phyloP scores from a whole-genome alignment of 805 yeast species.

The Wickerhamiella cacticola region DNA sequence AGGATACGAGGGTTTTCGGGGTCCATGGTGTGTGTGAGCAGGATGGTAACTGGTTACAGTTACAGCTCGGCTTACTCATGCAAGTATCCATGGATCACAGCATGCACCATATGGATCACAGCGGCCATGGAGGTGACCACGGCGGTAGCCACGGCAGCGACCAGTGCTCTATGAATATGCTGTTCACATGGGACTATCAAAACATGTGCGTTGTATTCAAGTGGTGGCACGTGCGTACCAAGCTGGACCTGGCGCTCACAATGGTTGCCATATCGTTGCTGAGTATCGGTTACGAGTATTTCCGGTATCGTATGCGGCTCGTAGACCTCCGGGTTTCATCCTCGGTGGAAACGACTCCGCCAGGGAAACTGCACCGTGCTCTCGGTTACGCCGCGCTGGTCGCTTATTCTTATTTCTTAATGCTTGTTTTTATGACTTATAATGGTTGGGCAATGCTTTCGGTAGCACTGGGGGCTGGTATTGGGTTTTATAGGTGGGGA shows the following conservation, averaged over 20 bases:
- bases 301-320: constrained; percentile 29
- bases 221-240: constrained; percentile 67
- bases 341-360: neutral
- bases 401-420: constrained; percentile 35
- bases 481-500: constrained; percentile 54
- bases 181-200: constrained; percentile 67
- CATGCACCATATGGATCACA: constrained; percentile 4
- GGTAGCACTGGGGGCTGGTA: constrained; percentile 56
- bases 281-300: constrained; percentile 49
- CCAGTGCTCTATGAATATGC: constrained; percentile 35
- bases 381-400: constrained; percentile 23
- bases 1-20: constrained; percentile 31
- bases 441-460: constrained; percentile 74
- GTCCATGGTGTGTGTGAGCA: neutral
- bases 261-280: constrained; percentile 38
- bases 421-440: constrained; percentile 79
- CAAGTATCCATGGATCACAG: constrained; percentile 7
- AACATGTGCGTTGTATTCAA: constrained; percentile 60
- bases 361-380: constrained; percentile 14
- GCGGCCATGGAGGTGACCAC: neutral
- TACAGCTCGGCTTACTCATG: neutral
- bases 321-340: constrained; percentile 17
- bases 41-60: neutral
- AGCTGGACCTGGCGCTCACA: constrained; percentile 40
- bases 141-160: neutral